Conservation (phyloP, 768 basidiomycete genomes). For the Hypholoma sublateritium region DNA sequence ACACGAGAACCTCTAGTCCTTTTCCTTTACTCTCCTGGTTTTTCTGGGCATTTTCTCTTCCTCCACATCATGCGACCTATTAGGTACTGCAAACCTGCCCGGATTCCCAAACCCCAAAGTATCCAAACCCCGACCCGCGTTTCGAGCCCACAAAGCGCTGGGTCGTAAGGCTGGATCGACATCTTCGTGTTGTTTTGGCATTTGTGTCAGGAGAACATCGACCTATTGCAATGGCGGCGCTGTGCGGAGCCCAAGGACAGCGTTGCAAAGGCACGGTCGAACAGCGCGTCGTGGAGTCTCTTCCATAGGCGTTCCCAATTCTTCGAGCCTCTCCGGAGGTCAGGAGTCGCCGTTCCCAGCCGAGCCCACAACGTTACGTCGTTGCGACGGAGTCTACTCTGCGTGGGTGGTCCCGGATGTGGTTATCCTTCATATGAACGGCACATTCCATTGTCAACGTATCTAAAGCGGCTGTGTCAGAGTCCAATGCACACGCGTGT, state of each 20-base stretch:
- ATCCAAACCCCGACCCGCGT: conserved; percentile 24
- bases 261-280: conserved; percentile 27
- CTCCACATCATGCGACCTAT: not conserved
- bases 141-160: conserved; percentile 13
- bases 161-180: conserved; percentile 27
- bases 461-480: not conserved
- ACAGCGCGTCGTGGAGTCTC: conserved; percentile 1
- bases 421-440: conserved; percentile 19
- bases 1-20: not conserved
- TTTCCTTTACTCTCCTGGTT: not conserved
- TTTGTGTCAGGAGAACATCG: not conserved
- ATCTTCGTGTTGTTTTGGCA: conserved; percentile 6
- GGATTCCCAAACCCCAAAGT: conserved; percentile 12
- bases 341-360: conserved; percentile 21
- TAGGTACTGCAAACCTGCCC: not conserved
- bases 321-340: not conserved
- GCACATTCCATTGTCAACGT: conserved; percentile 6
- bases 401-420: conserved; percentile 28
- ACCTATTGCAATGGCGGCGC: conserved; percentile 18
- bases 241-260: conserved; percentile 17
- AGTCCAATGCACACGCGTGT: conserved; percentile 2
- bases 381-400: conserved; percentile 3
- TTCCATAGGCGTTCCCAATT: not conserved
- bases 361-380: conserved; percentile 19
- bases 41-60: not conserved